A percentile compares a stretch with the other conserved stretches of the same genome.
phyloP scores from a whole-genome alignment of 352 stramenopile species.

The Phytophthora sp. region DNA sequence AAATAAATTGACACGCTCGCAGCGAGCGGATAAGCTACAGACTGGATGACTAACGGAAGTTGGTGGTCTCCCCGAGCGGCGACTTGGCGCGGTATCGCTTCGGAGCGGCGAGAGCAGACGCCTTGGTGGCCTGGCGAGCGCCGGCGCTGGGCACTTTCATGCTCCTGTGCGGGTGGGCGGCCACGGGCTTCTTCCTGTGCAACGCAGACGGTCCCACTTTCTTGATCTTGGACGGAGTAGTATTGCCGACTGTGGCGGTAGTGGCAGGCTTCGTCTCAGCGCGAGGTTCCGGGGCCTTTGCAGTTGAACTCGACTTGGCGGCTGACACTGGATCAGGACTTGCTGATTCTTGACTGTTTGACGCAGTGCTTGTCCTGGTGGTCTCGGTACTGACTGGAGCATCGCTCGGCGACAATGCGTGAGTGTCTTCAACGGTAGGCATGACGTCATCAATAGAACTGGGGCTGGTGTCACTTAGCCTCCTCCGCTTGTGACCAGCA shows the following conservation, averaged over 20 bases:
- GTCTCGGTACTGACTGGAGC: constrained; percentile 2
- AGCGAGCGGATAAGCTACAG: constrained; percentile 27
- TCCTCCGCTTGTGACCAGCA: constrained; percentile 25
- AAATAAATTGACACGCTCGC: constrained; percentile 20
- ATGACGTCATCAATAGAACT: constrained; percentile 6
- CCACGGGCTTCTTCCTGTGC: constrained; percentile 30
- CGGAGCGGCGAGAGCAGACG: constrained; percentile 28
- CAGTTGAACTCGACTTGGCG: constrained; percentile 1
- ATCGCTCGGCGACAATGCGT: neutral
- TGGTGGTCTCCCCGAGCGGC: constrained; percentile 34
- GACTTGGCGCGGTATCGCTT: constrained; percentile 45
- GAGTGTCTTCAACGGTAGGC: constrained; percentile 1
- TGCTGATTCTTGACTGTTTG: constrained; percentile 23
- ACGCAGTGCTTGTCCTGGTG: neutral
- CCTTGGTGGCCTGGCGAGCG: constrained; percentile 26
- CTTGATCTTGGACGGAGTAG: constrained; percentile 27
- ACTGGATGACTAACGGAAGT: constrained; percentile 40
- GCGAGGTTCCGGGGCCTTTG: neutral
- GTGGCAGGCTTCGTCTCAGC: constrained; percentile 7
- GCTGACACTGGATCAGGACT: neutral
- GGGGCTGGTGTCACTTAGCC: constrained; percentile 18
- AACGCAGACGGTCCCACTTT: constrained; percentile 2
- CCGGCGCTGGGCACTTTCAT: constrained; percentile 21
- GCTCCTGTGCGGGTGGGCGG: constrained; percentile 11
- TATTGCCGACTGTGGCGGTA: constrained; percentile 8